Evolutionary conservation across 331 rosid species (phyloP).

Genomic region (Pyracantha coccinea): DNA sequence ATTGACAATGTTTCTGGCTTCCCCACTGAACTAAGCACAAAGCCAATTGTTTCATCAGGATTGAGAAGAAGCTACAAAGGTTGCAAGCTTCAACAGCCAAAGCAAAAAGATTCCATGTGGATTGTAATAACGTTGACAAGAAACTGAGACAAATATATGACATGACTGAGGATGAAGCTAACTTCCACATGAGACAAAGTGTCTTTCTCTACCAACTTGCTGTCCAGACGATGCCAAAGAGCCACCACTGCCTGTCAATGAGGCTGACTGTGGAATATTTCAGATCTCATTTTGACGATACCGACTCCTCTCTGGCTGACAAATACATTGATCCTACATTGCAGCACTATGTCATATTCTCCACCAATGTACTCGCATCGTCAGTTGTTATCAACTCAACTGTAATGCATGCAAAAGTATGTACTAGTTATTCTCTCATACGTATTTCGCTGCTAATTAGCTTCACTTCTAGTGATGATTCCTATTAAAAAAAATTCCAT

Average conservation of each 20-base stretch:
- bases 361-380: slow-evolving; percentile 79
- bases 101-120: slow-evolving; percentile 72
- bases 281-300: slow-evolving; percentile 39
- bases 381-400: slow-evolving; percentile 92
- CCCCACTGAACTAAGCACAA: slow-evolving; percentile 8
- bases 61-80: slow-evolving; percentile 49
- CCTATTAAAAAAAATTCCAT: no score
- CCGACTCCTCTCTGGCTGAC: slow-evolving; percentile 34
- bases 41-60: slow-evolving; percentile 43
- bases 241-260: slow-evolving; percentile 87
- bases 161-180: slow-evolving; percentile 94
- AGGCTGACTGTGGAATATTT: slow-evolving; percentile 90
- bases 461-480: slow-evolving; percentile 8
- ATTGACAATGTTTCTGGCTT: neutral
- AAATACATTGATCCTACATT: slow-evolving; percentile 61
- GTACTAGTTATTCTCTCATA: slow-evolving; percentile 19
- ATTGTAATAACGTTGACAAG: slow-evolving; percentile 88
- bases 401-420: slow-evolving; percentile 63
- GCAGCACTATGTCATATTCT: slow-evolving; percentile 76
- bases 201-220: slow-evolving; percentile 90
- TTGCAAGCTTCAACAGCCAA: slow-evolving; percentile 52
- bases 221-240: slow-evolving; percentile 96
- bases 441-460: slow-evolving; percentile 11
- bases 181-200: slow-evolving; percentile 94
- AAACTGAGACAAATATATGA: slow-evolving; percentile 89